phyloP scores from a whole-genome alignment of 2,329 filamentous ascomycete species.

The Talaromyces sp. region DNA sequence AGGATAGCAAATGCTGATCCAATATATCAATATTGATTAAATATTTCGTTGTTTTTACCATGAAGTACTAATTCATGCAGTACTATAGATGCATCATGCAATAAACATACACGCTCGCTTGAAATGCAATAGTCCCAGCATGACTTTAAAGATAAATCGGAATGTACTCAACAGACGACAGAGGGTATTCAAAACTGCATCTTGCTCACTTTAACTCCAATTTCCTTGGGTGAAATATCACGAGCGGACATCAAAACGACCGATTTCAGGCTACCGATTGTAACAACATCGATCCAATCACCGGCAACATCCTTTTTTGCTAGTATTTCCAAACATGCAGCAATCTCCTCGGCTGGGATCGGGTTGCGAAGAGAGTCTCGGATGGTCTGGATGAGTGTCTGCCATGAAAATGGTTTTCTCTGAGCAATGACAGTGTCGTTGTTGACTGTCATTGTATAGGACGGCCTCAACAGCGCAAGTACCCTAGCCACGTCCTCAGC shows the following conservation, averaged over 20 bases:
- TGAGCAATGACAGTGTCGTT: slow-evolving; percentile 39
- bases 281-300: slow-evolving; percentile 49
- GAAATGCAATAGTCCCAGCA: neutral
- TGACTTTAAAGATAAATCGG: neutral
- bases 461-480: slow-evolving; percentile 57
- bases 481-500: slow-evolving; percentile 66
- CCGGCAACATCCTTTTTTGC: slow-evolving; percentile 46
- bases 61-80: neutral
- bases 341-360: slow-evolving; percentile 48
- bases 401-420: slow-evolving; percentile 64
- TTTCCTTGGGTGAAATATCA: slow-evolving; percentile 35
- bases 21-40: too few relatives aligned
- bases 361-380: slow-evolving; percentile 60
- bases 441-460: slow-evolving; percentile 30
- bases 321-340: slow-evolving; percentile 47
- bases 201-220: slow-evolving; percentile 30
- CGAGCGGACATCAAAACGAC: slow-evolving; percentile 45
- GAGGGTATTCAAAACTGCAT: slow-evolving; percentile 13
- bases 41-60: neutral
- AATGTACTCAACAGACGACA: neutral
- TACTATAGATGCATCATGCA: neutral
- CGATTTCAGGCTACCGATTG: slow-evolving; percentile 43
- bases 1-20: too few relatives aligned
- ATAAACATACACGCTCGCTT: neutral
- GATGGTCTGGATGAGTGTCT: slow-evolving; percentile 60